Conservation (phyloP, 345 rosid species). For the Zanthoxylum bungeanum region DNA sequence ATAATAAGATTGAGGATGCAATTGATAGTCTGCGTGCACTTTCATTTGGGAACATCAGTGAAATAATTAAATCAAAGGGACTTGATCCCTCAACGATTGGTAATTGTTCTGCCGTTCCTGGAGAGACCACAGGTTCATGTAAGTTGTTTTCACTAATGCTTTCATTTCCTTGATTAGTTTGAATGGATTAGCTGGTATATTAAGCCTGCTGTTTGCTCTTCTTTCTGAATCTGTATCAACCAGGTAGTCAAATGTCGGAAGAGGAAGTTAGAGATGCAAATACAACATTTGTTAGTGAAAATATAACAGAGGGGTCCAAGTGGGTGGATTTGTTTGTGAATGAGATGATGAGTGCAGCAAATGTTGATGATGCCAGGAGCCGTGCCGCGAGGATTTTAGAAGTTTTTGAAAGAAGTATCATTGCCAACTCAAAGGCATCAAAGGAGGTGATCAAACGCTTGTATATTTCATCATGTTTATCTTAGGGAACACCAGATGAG, state of each 20-base stretch:
- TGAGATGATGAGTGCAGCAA: constrained; percentile 38
- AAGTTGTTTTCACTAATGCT: constrained; percentile 4
- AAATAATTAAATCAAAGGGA: constrained; percentile 18
- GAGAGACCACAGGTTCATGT: constrained; percentile 14
- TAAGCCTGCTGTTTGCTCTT: background rate
- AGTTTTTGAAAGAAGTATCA: constrained; percentile 34
- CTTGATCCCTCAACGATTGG: constrained; percentile 15
- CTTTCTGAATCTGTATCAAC: background rate
- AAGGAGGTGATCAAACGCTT: constrained; percentile 31
- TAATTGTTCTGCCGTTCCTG: constrained; percentile 14
- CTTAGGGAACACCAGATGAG: background rate
- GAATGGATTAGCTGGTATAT: background rate
- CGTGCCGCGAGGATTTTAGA: constrained; percentile 42
- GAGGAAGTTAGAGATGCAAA: constrained; percentile 12
- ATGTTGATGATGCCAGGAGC: constrained; percentile 39
- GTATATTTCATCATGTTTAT: background rate
- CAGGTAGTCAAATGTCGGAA: constrained; percentile 23
- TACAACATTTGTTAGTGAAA: constrained; percentile 3
- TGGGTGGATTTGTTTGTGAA: constrained; percentile 54
- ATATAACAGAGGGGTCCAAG: constrained; percentile 25
- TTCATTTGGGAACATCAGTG: constrained; percentile 12
- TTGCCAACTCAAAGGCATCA: constrained; percentile 26
- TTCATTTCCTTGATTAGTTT: background rate
- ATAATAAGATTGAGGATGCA: constrained; percentile 46
- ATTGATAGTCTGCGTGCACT: constrained; percentile 31